Percentiles rank a stretch among this genome's conserved stretches.
These are phyloP conservation scores for Pleurostoma richardsiae DNA, from an alignment of 2,329 filamentous ascomycete genomes.

Conservation along the genomic window DNA sequence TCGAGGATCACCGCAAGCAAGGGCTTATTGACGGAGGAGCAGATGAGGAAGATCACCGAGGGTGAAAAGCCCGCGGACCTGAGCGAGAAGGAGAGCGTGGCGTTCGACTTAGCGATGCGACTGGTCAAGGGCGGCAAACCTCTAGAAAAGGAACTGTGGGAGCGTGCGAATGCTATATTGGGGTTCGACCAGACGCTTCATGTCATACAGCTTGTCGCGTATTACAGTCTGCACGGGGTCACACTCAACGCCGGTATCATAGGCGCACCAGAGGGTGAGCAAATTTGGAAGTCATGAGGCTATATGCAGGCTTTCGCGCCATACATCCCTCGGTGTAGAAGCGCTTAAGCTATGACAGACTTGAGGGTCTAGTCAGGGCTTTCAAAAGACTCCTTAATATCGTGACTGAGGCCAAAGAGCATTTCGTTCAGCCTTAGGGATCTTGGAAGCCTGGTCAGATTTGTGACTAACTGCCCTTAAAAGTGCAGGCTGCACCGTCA, in stretches of 20 bases:
- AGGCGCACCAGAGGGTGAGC: neutral
- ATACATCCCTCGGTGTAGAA: too few relatives aligned
- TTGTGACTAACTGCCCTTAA: too few relatives aligned
- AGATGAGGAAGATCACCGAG: conserved; percentile 2
- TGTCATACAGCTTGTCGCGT: neutral
- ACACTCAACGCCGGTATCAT: conserved; percentile 1
- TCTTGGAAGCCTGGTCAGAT: too few relatives aligned
- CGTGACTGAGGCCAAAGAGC: too few relatives aligned
- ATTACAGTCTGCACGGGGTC: neutral
- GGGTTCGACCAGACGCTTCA: neutral
- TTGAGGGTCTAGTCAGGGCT: too few relatives aligned
- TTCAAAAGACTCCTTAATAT: too few relatives aligned
- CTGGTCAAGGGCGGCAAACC: conserved; percentile 2
- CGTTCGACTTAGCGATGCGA: conserved; percentile 1
- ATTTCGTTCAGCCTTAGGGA: too few relatives aligned
- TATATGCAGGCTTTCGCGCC: too few relatives aligned
- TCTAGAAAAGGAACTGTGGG: conserved; percentile 1
- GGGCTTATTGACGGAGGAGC: conserved; percentile 1
- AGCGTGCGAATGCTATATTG: neutral
- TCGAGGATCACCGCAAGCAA: conserved; percentile 2
- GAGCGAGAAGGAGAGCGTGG: neutral
- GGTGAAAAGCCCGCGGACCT: conserved; percentile 1
- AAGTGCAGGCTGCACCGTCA: too few relatives aligned
- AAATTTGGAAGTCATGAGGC: neutral
- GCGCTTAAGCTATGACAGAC: too few relatives aligned